Evolutionary conservation across 345 rosid genomes (phyloP).

Genomic region (Cardiospermum halicacabum): DNA sequence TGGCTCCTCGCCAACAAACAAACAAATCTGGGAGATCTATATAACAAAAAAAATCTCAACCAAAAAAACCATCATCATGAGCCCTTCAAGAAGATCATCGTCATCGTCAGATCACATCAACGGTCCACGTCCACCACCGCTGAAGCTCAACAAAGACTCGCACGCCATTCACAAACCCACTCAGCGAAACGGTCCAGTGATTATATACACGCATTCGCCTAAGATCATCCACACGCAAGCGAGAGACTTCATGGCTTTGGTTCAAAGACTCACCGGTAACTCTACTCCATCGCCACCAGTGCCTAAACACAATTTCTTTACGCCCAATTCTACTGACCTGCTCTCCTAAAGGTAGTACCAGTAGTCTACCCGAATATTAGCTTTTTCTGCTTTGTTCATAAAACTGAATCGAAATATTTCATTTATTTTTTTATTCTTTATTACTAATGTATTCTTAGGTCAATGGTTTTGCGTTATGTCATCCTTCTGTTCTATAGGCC

Average conservation of each 20-base stretch:
- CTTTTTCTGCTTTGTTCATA: too few species aligned
- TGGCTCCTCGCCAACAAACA: slow-evolving; percentile 25
- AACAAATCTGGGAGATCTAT: neutral
- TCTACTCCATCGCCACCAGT: slow-evolving; percentile 6
- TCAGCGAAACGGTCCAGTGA: slow-evolving; percentile 41
- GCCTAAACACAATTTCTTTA: slow-evolving; percentile 15
- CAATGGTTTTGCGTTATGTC: neutral
- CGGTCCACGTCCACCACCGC: slow-evolving; percentile 32
- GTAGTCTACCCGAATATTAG: too few species aligned
- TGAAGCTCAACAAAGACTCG: slow-evolving; percentile 42
- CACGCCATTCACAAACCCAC: slow-evolving; percentile 35
- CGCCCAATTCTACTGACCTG: slow-evolving; percentile 21
- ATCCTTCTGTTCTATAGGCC: neutral
- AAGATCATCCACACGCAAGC: slow-evolving; percentile 76
- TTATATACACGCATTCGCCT: slow-evolving; percentile 66
- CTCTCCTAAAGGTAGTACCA: slow-evolving; percentile 30
- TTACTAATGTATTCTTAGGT: too few species aligned
- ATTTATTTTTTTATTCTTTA: too few species aligned
- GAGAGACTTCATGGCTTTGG: slow-evolving; percentile 74
- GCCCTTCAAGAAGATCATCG: slow-evolving; percentile 24
- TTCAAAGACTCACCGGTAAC: slow-evolving; percentile 67
- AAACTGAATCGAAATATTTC: too few species aligned
- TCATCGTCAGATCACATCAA: slow-evolving; percentile 22
- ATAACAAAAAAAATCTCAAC: too few species aligned
- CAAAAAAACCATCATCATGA: slow-evolving; percentile 28